Conservation (phyloP, 805 yeast species). For the Starmerella apis region DNA sequence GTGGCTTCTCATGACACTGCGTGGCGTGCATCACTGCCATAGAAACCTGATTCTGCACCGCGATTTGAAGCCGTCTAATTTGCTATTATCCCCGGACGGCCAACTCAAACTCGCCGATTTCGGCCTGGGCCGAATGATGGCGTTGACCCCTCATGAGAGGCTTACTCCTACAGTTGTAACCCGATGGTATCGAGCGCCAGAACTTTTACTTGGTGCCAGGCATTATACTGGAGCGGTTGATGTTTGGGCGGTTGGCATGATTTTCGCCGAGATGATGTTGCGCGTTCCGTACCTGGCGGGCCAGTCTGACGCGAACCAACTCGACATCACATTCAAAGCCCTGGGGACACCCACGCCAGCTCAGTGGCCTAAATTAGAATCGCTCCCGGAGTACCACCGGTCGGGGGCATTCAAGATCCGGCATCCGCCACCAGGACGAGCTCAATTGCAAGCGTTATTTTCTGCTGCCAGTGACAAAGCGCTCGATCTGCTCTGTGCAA, state of each 20-base stretch:
- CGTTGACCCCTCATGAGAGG: conserved; percentile 49
- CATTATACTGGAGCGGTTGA: conserved; percentile 87
- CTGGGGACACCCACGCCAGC: conserved; percentile 91
- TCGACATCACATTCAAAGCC: conserved; percentile 89
- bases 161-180: conserved; percentile 93
- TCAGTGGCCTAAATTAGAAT: conserved; percentile 81
- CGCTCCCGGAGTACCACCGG: conserved; percentile 54
- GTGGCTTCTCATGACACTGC: conserved; percentile 86
- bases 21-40: conserved; percentile 95
- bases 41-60: conserved; percentile 82
- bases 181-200: conserved; percentile 97
- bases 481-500: conserved; percentile 56
- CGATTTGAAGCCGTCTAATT: conserved; percentile 86
- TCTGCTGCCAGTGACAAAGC: conserved; percentile 86
- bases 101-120: conserved; percentile 92
- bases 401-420: conserved; percentile 31
- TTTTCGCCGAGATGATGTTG: conserved; percentile 91
- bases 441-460: conserved; percentile 70
- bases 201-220: conserved; percentile 73
- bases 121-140: conserved; percentile 82
- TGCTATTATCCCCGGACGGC: conserved; percentile 78
- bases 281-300: conserved; percentile 95
- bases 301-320: conserved; percentile 75
- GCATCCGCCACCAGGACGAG: conserved; percentile 74
- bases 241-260: conserved; percentile 92